These are phyloP conservation scores for Trichosporon coremiiforme DNA, from an alignment of 1,284 basidiomycete species.

Conservation along the genomic window DNA sequence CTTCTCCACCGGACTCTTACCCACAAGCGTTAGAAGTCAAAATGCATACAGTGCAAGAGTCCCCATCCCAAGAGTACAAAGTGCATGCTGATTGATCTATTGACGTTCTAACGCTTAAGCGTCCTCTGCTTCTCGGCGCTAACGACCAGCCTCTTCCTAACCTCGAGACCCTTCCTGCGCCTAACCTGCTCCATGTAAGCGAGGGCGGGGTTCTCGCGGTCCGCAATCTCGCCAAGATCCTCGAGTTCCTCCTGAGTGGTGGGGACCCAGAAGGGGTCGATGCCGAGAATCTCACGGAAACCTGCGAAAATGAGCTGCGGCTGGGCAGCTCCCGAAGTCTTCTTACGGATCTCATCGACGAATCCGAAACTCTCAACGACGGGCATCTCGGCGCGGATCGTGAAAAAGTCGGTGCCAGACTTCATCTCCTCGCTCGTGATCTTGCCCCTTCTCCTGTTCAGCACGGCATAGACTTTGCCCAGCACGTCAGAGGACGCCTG, in stretches of 20 bases:
- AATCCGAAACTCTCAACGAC: conserved; percentile 98
- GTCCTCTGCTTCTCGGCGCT: conserved; percentile 96
- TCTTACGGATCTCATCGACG: conserved; percentile 93
- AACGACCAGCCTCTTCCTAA: conserved; percentile 88
- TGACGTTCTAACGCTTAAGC: conserved; percentile 68
- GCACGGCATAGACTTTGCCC: conserved; percentile 96
- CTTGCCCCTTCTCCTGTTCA: conserved; percentile 83
- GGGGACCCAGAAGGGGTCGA: conserved; percentile 98
- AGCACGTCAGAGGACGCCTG: conserved; percentile 84
- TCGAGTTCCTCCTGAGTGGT: conserved; percentile 97
- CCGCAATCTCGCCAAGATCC: conserved; percentile 94
- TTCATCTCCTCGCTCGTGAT: conserved; percentile 99
- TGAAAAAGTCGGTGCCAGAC: conserved; percentile 95
- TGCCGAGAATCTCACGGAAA: conserved; percentile 76
- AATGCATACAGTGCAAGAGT: background rate
- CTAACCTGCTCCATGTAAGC: conserved; percentile 92
- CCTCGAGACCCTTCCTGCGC: conserved; percentile 91
- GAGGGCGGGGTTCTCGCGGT: conserved; percentile 90
- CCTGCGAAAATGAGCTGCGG: conserved; percentile 97
- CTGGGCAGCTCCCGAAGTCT: conserved; percentile 93
- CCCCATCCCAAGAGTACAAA: no score
- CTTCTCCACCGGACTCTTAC: conserved; percentile 1
- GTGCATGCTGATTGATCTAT: no score
- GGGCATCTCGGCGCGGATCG: conserved; percentile 82
- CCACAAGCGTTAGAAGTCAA: background rate